Conservation (phyloP, 2,329 filamentous ascomycete genomes). For the Arthrobotrys megalospora region DNA sequence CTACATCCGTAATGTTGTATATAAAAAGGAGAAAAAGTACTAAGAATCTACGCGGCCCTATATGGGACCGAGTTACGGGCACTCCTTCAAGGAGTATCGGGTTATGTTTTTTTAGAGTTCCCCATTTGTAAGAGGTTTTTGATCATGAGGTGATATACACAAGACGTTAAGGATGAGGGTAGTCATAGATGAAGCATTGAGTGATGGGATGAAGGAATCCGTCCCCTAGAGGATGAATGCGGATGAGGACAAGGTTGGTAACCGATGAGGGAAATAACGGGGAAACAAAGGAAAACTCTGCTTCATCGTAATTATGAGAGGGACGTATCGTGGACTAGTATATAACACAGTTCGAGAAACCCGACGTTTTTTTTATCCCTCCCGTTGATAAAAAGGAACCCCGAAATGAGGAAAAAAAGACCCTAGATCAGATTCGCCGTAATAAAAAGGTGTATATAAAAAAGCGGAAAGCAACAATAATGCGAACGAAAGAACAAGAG, state of each 20-base stretch:
- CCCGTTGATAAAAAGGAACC: conserved; percentile 52
- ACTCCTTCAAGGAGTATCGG: neutral
- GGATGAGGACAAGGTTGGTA: conserved; percentile 25
- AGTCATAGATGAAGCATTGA: conserved; percentile 36
- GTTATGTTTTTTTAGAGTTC: conserved; percentile 13
- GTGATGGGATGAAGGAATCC: conserved; percentile 15
- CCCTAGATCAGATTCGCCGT: conserved; percentile 60
- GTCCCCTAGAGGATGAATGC: conserved; percentile 7
- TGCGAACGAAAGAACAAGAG: conserved; percentile 63
- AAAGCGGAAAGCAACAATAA: conserved; percentile 53
- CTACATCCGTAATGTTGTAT: neutral
- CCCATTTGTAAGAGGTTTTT: conserved; percentile 40
- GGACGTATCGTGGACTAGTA: conserved; percentile 58
- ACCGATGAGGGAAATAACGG: conserved; percentile 32
- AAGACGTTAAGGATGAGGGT: conserved; percentile 43
- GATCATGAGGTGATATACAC: conserved; percentile 54
- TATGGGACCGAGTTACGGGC: neutral
- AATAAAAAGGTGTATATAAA: conserved; percentile 61
- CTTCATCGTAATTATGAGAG: conserved; percentile 58
- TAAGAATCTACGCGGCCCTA: conserved; percentile 3
- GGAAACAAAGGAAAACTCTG: conserved; percentile 50
- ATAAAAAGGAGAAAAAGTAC: neutral
- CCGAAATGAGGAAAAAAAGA: conserved; percentile 50
- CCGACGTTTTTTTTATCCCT: conserved; percentile 52
- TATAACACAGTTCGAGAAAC: conserved; percentile 58